These are phyloP conservation scores for Penicillium nucicola DNA, from an alignment of 495 filamentous ascomycete genomes.

Conservation along the genomic window DNA sequence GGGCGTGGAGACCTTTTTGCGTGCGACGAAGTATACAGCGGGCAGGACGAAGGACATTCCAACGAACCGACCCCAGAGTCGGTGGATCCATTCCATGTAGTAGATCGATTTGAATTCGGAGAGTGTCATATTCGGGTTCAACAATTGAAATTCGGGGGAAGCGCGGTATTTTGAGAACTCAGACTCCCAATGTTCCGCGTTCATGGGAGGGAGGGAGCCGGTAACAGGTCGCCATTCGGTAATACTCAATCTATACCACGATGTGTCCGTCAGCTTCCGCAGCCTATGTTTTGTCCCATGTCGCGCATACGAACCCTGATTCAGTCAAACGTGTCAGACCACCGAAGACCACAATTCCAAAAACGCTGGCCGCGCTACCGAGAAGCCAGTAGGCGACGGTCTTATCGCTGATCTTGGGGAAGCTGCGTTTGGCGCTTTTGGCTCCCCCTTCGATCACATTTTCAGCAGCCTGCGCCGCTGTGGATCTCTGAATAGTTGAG, in stretches of 20 bases:
- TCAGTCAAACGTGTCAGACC: constrained; percentile 92
- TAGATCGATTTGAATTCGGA: constrained; percentile 97
- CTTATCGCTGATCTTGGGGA: constrained; percentile 70
- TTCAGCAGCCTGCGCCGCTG: constrained; percentile 20
- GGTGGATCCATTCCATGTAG: constrained; percentile 98
- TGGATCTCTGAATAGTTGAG: constrained; percentile 20
- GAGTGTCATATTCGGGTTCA: constrained; percentile 89
- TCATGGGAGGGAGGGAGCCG: constrained; percentile 82
- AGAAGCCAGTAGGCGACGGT: constrained; percentile 88
- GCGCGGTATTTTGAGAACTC: constrained; percentile 89
- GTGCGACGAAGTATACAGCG: constrained; percentile 81
- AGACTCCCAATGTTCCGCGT: constrained; percentile 73
- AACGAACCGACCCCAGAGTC: constrained; percentile 91
- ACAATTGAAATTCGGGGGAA: constrained; percentile 84
- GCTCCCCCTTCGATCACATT: constrained; percentile 20
- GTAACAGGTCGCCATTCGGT: constrained; percentile 99
- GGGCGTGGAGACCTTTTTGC: constrained; percentile 69
- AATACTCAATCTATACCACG: constrained; percentile 75
- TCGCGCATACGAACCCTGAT: constrained; percentile 66
- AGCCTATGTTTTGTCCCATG: neutral
- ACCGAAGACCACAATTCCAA: constrained; percentile 94
- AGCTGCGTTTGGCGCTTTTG: constrained; percentile 44
- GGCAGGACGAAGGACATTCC: constrained; percentile 87
- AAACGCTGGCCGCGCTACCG: constrained; percentile 85
- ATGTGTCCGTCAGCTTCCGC: constrained; percentile 16